Base-by-base conservation (phyloP, 345 rosid genomes). In the Murraya paniculata region DNA sequence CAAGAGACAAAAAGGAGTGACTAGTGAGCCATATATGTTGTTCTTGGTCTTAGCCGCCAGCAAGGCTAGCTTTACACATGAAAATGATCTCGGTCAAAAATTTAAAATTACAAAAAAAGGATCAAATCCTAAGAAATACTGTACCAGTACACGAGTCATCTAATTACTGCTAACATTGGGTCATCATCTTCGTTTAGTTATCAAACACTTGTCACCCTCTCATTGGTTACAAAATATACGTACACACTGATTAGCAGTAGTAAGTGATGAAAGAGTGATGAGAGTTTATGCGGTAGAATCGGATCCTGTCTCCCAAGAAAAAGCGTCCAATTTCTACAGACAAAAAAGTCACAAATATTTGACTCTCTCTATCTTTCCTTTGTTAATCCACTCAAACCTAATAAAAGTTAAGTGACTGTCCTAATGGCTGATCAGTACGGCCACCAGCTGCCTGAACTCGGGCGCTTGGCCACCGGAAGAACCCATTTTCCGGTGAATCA, bases 281-380 rank as follows among this genome's bases (percentile, higher is more conserved):
- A 85, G 77, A 79, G 89, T 76, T 81, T 53, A 45, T 45, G 89
- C 91, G 93, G 82, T 85, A 85, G 89, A 86, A 90, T 89, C 92
- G 92, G 89, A 89, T 89, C 92, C 89, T 87, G 93, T 89, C 93
- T 79, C 89, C 87, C 72, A 31, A 68, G 79, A 67, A 83, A 24
- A 82, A 84, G 72, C 48, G 79, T 76, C 41, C 80, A 55, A 57
- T 50, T 33, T 60, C 31, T 59, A 24, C 72, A 76, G 72, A 50
- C 76, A 81, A 64, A 70, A 70, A 56, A 60, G 36, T 50, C 70
- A 71, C 64, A 64, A 64, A 65, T 58, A 68, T 25, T 71, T 70
- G n/a, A 59, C 71, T 77, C 76, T 72, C 71, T 64, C 64, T 38
- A 55, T 50, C 77, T 25, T n/a, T 48, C 38, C 53, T 50, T 36